These are phyloP conservation scores for Entophlyctis luteolus DNA, from an alignment of 192 early-diverging fungal genomes.

Conservation along the genomic window DNA sequence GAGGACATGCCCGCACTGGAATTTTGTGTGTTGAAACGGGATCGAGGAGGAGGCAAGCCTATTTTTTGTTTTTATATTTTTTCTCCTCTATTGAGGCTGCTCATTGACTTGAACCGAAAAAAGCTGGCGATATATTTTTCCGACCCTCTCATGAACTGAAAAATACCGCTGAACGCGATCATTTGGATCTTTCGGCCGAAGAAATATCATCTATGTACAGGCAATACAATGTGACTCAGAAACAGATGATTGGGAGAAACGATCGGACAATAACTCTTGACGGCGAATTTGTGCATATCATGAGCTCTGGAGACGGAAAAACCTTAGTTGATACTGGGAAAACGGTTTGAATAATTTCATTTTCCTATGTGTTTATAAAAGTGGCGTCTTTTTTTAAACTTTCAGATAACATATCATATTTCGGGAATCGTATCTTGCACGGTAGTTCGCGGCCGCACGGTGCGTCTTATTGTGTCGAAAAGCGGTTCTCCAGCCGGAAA, in stretches of 20 bases:
- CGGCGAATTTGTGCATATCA: slow-evolving; percentile 87
- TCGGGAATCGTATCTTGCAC: slow-evolving; percentile 40
- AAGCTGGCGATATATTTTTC: slow-evolving; percentile 57
- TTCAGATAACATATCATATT: slow-evolving; percentile 41
- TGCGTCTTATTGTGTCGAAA: slow-evolving; percentile 37
- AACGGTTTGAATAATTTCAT: slow-evolving; percentile 45
- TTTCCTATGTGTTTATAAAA: not conserved
- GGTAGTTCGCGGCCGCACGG: slow-evolving; percentile 12
- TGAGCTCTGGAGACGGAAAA: slow-evolving; percentile 69
- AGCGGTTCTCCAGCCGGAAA: not conserved
- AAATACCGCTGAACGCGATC: slow-evolving; percentile 4
- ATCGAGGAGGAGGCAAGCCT: slow-evolving; percentile 45
- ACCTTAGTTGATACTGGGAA: slow-evolving; percentile 80
- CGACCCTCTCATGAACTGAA: slow-evolving; percentile 52
- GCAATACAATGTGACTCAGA: slow-evolving; percentile 82
- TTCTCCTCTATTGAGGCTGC: not conserved
- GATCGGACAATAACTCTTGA: slow-evolving; percentile 89
- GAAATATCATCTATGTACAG: slow-evolving; percentile 54
- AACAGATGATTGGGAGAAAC: slow-evolving; percentile 79
- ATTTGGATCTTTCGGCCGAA: slow-evolving; percentile 42
- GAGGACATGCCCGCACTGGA: slow-evolving; percentile 63
- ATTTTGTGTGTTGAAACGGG: slow-evolving; percentile 69
- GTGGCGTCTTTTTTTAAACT: not conserved
- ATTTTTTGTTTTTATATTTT: not conserved
- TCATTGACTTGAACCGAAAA: not conserved